phyloP scores from a whole-genome alignment of 805 yeast species.

The Ogataea zsoltii region DNA sequence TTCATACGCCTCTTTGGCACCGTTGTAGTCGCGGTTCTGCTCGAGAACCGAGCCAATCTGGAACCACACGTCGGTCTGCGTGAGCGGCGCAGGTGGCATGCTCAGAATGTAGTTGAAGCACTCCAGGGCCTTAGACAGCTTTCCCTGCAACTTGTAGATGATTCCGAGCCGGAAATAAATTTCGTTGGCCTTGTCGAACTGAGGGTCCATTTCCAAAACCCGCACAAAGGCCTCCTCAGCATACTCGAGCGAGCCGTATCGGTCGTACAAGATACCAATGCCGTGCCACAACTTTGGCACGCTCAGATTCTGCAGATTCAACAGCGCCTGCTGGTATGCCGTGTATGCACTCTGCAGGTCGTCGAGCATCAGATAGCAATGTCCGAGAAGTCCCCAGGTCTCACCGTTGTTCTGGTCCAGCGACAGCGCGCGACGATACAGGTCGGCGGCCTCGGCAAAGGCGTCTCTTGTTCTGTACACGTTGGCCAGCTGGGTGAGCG shows the following conservation, averaged over 20 bases:
- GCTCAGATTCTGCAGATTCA: conserved; percentile 86
- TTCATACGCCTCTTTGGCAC: conserved; percentile 95
- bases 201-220: conserved; percentile 92
- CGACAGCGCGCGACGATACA: conserved; percentile 83
- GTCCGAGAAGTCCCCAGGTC: conserved; percentile 96
- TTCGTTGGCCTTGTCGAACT: conserved; percentile 94
- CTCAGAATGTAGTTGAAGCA: conserved; percentile 90
- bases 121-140: conserved; percentile 83
- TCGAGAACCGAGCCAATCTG: conserved; percentile 96
- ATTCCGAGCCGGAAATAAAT: conserved; percentile 95
- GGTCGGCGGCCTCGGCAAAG: conserved; percentile 91
- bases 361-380: conserved; percentile 95
- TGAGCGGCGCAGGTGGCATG: conserved; percentile 92
- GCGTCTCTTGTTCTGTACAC: conserved; percentile 86
- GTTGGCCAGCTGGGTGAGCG: conserved; percentile 83
- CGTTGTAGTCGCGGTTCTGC: conserved; percentile 86
- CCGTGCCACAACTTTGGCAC: conserved; percentile 99
- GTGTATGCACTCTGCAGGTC: conserved; percentile 94
- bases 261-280: conserved; percentile 91
- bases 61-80: conserved; percentile 98
- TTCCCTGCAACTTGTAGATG: conserved; percentile 92
- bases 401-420: conserved; percentile 88
- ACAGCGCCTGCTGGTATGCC: conserved; percentile 94
- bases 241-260: conserved; percentile 94
- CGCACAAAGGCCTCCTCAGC: conserved; percentile 98